phyloP scores from a whole-genome alignment of 148 eudicot species.

The Rhododendron ferrugineum region DNA sequence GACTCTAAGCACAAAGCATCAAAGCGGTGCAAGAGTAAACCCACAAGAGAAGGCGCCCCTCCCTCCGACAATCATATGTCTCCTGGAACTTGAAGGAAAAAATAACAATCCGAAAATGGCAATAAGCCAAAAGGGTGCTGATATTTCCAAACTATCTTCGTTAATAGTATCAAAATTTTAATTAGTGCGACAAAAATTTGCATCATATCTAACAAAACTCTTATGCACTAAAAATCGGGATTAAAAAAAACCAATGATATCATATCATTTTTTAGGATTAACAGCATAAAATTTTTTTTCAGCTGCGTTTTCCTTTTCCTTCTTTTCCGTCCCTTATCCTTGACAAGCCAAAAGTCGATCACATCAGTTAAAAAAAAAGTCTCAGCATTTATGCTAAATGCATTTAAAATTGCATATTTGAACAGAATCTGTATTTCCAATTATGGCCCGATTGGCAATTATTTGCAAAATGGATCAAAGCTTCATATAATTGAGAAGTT shows the following conservation, averaged over 20 bases:
- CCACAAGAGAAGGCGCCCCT: neutral
- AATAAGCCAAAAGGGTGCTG: neutral
- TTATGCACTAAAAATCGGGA: too few species aligned
- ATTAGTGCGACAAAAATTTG: neutral
- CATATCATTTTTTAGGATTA: neutral
- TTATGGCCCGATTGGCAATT: too few species aligned
- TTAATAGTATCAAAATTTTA: neutral
- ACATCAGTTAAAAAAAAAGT: too few species aligned
- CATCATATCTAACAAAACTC: neutral
- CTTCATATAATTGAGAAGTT: too few species aligned
- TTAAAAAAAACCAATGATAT: too few species aligned
- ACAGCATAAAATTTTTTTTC: neutral
- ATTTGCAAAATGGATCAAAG: too few species aligned
- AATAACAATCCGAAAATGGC: neutral
- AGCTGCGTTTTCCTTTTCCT: neutral
- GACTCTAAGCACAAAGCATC: neutral
- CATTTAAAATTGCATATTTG: too few species aligned
- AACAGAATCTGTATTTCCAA: too few species aligned
- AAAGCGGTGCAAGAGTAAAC: neutral
- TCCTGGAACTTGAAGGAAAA: neutral
- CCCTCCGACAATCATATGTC: neutral
- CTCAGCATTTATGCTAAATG: too few species aligned
- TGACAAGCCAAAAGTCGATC: neutral
- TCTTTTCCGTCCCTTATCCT: neutral
- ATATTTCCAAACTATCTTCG: neutral